These are phyloP conservation scores for Paramecium octaurelia DNA, from an alignment of 73 alveolate species.

Conservation along the genomic window DNA sequence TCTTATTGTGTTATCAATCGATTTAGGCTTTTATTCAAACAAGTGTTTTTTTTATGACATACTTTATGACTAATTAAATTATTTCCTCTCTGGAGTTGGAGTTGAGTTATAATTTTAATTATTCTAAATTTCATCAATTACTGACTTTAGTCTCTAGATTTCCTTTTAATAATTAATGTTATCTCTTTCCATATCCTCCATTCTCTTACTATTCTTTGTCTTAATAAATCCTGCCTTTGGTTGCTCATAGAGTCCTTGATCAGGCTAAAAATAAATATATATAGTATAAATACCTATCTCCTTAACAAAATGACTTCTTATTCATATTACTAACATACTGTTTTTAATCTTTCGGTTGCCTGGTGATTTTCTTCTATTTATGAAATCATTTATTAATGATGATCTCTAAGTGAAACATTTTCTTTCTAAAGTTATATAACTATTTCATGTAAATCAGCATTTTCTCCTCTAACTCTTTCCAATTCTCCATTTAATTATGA, in stretches of 20 bases:
- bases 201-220: neutral
- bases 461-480: conserved; percentile 43
- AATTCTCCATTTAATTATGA: neutral
- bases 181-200: conserved; percentile 37
- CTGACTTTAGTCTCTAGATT: neutral
- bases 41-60: neutral
- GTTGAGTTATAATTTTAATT: conserved; percentile 5
- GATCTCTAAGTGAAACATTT: conserved; percentile 27
- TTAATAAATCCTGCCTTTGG: conserved; percentile 43
- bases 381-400: neutral
- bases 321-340: neutral
- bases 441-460: conserved; percentile 50
- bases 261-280: neutral
- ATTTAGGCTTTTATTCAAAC: conserved; percentile 43
- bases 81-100: conserved; percentile 11
- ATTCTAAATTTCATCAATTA: neutral
- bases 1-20: conserved; percentile 33
- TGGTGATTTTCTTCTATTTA: conserved; percentile 13
- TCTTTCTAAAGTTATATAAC: neutral
- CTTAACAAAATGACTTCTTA: conserved; percentile 4
- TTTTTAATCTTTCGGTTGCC: neutral
- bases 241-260: neutral
- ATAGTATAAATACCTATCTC: neutral
- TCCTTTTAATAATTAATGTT: neutral
- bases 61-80: neutral